Evolutionary conservation across 441 rosid genomes (phyloP).

Genomic region (Gossypium davidsonii): DNA sequence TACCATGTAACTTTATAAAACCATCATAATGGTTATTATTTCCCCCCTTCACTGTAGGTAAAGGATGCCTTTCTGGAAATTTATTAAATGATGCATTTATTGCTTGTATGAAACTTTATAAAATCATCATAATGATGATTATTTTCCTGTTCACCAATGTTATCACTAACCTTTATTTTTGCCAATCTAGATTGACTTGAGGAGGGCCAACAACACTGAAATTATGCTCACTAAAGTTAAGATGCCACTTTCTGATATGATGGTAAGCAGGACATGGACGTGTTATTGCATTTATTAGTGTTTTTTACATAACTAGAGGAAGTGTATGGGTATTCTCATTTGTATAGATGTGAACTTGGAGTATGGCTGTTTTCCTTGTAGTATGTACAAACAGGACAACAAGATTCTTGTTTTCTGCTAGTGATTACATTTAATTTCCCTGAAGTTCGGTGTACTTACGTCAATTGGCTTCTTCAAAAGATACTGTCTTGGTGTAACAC

Average conservation of each 20-base stretch:
- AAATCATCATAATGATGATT: not conserved
- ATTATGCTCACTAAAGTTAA: constrained; percentile 99
- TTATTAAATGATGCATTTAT: not conserved
- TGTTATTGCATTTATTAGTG: not conserved
- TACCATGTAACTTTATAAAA: not conserved
- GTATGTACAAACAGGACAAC: not conserved
- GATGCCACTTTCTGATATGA: constrained; percentile 98
- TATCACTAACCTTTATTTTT: constrained; percentile 8
- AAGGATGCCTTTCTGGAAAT: no score
- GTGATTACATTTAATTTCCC: not conserved
- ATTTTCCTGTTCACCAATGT: not conserved
- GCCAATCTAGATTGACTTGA: constrained; percentile 67
- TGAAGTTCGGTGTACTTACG: not conserved
- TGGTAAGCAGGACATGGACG: constrained; percentile 52
- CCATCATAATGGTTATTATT: not conserved
- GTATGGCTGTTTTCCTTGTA: not conserved
- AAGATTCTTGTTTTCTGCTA: not conserved
- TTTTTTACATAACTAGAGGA: constrained; percentile 1
- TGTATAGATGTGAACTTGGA: not conserved
- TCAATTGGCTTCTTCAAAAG: not conserved
- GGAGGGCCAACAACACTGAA: constrained; percentile 98
- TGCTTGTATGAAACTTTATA: not conserved
- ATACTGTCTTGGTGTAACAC: not conserved
- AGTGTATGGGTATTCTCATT: constrained; percentile 7
- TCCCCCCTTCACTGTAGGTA: not conserved